Base-by-base conservation (phyloP, 2,329 filamentous ascomycete species). In the Clonostachys rosea region DNA sequence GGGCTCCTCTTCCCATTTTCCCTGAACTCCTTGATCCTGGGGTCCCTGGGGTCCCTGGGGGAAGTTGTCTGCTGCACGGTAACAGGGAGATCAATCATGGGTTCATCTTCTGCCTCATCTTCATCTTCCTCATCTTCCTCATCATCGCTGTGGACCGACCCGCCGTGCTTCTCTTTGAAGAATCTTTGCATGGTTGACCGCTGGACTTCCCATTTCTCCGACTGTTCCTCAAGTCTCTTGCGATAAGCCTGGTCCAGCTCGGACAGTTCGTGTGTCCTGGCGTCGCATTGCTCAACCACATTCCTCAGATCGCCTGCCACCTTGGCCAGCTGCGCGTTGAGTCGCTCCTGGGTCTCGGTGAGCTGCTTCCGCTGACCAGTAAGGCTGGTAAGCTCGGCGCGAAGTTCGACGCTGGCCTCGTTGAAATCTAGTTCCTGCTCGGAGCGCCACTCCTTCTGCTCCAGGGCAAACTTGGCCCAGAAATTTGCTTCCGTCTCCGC, bases 261-360 rank as follows among this genome's bases (percentile, higher is more conserved):
- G 18, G 54, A 49, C 12, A 72, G 59, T 45, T 62, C 66, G 13
- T 66, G 61, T 36, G 54, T 52, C 49, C 69, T 63, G 18, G 59
- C 56, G 6, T 65, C 58, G 50, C 57, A 63, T 14, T 54, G 53
- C 33, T 57, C 50, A n/a, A 50, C 54, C 5, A 64, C 56, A n/a
- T 50, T 50, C 12, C 59, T 62, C 18, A 75, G 57, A 34, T 66
- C 62, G 34, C 65, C 60, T 59, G 71, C 73, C n/a, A 64, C 55
- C 40, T 60, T 54, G 33, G 58, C 58, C 40, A 67, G 56, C 47
- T 67, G 60, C 30, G 52, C 55, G 2, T 55, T 54, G n/a, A 68
- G 48, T 5, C 59, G 56, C 9, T 49, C 51, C 37, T 60, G 59
- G 11, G 55, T 53, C 49, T 65, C 57, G 18, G 46, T 52, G 6